Evolutionary conservation across 176 grass and related monocot genomes (phyloP), one percentile per base, ranked within the genome.

Genomic region (Calamus simplicifolius): DNA sequence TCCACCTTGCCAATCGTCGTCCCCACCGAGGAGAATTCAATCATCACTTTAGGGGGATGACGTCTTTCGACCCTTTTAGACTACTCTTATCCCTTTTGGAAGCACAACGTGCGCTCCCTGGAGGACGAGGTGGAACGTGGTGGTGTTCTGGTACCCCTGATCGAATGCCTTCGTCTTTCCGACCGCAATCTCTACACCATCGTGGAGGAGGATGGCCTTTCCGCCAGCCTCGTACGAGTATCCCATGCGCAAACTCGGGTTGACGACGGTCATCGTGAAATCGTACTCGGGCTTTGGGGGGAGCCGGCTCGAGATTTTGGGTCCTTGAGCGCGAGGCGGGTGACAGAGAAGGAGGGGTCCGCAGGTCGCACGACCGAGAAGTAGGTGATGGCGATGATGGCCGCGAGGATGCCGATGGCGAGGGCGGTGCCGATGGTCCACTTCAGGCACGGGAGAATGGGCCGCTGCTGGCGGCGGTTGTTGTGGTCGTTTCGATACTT

Each of bases 171-270:
- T 73, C 3, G 80, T 67, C 16, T 56, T 43, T 21, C 89, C 85
- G 15, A 21, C 58, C 1, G 75, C 85, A 2, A 89, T 31, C 8
- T 71, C 21, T 10, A 53, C 17, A 4, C 64, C 75, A 0, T 7
- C 8, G 72, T 80, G 60, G 50, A 29, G 2, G 52, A 91, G 62
- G 64, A 17, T 15, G 19, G 73, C 84, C 23, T 16, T 38, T 12
- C 73, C 87, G 51, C 64, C 74, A 27, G 19, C 49, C 55, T 54
- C 43, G 62, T 88, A 97, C 56, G 61, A 76, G 50, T 84, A 85
- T 28, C 75, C 81, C 16, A 80, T 73, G 56, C 75, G 50, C 57
- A 59, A 67, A 57, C 85, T 97, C 0, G 92, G 92, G 64, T 97
- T 97, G 27, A 49, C 19, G 21, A 77, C 78, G 17, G 57, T 81